Evolutionary conservation across 495 filamentous ascomycete species (phyloP), one percentile per base, ranked within the genome.

Genomic region (Hypoxylon perforatum): DNA sequence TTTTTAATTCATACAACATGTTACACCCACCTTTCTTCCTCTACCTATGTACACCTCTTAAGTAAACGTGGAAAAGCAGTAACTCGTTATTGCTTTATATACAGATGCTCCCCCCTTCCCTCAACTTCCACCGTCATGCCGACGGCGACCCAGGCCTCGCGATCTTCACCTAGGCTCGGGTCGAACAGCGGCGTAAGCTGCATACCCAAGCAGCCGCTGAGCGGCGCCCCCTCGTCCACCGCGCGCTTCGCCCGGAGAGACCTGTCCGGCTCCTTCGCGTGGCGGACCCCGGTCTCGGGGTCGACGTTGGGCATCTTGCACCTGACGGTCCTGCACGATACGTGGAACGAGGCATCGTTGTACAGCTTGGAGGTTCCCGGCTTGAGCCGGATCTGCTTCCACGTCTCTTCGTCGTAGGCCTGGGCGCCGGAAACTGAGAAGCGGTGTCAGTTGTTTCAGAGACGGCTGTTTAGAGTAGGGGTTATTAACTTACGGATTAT

Each of bases 261-360:
- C 35, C 76, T 77, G 76, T 93, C 89, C 14, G 94, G 93, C 78
- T 97, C 90, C 5, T 76, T 79, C 2, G 75, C 74, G 74, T 97
- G 91, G 50, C 86, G 84, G n/a, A 84, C 68, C 0, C 92, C 94
- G 2, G 86, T 92, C 17, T 81, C 81, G 14, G 84, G 92, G 76
- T 96, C 85, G 1, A 94, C 90, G 69, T 97, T 97, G 4, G 93
- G 93, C 56, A 97, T 74, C 52, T 87, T 88, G 75, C 94, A 97
- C 25, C 94, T 87, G 46, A 23, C 84, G 1, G 91, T 93, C 14
- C 91, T 85, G 72, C 89, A 91, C 3, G 88, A 88, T 12, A 93
- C 87, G 69, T 84, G 78, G 50, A 83, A 83, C 4, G 59, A 61
- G 21, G 74, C 61, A 28, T 69, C 60, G 15, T 76, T 73, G 21